Base-by-base conservation (phyloP, 148 eudicot genomes). In the Cornus controversa region DNA sequence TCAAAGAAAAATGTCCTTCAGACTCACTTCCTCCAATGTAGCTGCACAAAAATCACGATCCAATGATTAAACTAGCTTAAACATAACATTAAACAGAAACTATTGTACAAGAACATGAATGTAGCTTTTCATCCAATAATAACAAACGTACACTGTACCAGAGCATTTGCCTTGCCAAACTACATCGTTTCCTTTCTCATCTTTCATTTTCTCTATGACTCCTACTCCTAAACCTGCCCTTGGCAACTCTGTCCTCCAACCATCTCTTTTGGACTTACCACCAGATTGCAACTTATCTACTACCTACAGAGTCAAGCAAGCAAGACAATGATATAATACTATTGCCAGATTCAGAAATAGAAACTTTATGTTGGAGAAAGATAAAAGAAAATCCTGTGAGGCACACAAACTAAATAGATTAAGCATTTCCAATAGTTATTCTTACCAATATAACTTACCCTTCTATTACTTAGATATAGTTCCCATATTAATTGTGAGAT, bases 161-260 rank as follows among this genome's bases (percentile, higher is more conserved):
- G 99, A 96, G 84, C 99, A 96, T 88, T 92, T 96, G 79, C 99
- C 99, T 82, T 90, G 97, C 99, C 99, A 96, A 45, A 77, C 84
- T 27, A 74, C 95, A 76, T 96, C 99, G 14, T 93, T 96, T 69
- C 34, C 80, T 80, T 92, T 93, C 60, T 89, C 91, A 23, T 87
- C 89, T 76, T 93, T 90, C 97, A 96, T 82, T 73, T 77, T 79
- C 74, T 91, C 85, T 66, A 91, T 77, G 73, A 88, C 95, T 75
- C 71, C 83, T 75, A 23, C 66, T 76, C 95, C 98, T 72, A 89
- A 79, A 42, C 99, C 97, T 57, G 79, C 45, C 73, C 74, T 79
- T 0, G 98, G 97, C 76, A 96, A 89, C 82, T 96, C 97, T 54
- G 81, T 82, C 80, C 85, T 86, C 99, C 99, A 96, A 74, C 90